These are phyloP conservation scores for Fomes fomentarius DNA, from an alignment of 1,284 basidiomycete genomes.

Conservation along the genomic window DNA sequence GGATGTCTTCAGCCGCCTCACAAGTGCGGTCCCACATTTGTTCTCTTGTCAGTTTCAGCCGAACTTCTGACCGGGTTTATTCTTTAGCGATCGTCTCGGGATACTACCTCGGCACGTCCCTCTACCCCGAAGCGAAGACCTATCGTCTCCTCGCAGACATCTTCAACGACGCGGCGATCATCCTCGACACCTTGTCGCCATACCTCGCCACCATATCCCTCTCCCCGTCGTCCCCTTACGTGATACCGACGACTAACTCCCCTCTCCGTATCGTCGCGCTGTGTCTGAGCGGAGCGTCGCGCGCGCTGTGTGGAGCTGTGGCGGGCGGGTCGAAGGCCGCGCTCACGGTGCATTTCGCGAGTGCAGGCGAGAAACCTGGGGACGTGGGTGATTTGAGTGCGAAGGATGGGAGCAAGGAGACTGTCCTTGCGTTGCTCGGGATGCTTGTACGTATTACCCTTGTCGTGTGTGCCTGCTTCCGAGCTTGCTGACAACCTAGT, in stretches of 20 bases:
- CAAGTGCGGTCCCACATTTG: slow-evolving; percentile 47
- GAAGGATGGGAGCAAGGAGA: slow-evolving; percentile 73
- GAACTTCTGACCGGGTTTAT: background rate
- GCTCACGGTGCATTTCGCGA: slow-evolving; percentile 68
- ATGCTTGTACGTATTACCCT: slow-evolving; percentile 57
- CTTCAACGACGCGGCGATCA: slow-evolving; percentile 60
- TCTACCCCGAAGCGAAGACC: slow-evolving; percentile 70
- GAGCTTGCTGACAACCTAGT: background rate
- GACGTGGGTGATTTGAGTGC: slow-evolving; percentile 73
- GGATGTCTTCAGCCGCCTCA: slow-evolving; percentile 63
- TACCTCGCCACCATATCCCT: slow-evolving; percentile 38
- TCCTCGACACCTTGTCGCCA: slow-evolving; percentile 64
- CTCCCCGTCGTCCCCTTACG: slow-evolving; percentile 21
- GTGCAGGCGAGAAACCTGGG: slow-evolving; percentile 44
- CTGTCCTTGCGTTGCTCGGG: slow-evolving; percentile 64
- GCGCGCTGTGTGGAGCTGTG: slow-evolving; percentile 60
- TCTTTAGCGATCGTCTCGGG: slow-evolving; percentile 60
- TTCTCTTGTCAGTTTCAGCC: too few species aligned
- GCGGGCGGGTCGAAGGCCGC: slow-evolving; percentile 72
- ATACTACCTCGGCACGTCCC: slow-evolving; percentile 62
- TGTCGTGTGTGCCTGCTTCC: background rate
- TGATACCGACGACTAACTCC: slow-evolving; percentile 32
- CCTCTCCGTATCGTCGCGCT: slow-evolving; percentile 50
- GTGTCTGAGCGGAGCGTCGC: slow-evolving; percentile 59
- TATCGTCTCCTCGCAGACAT: slow-evolving; percentile 74